These are phyloP conservation scores for Psilocybe azurescens DNA, from an alignment of 768 basidiomycete species.

Conservation along the genomic window DNA sequence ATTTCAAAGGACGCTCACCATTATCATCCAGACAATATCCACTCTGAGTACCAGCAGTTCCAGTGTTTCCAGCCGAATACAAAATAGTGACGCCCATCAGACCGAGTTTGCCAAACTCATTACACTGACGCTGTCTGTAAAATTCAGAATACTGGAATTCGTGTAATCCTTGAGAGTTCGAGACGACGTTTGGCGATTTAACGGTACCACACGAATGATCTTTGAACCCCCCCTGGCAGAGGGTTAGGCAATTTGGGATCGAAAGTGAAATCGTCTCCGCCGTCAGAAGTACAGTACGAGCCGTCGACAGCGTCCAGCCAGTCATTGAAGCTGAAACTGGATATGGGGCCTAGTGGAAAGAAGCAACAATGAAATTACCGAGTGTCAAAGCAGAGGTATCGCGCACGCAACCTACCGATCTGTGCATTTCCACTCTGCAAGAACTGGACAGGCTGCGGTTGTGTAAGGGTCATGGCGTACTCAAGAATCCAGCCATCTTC, in stretches of 20 bases:
- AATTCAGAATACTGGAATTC: conserved; percentile 31
- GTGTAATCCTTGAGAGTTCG: conserved; percentile 37
- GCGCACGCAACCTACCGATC: conserved; percentile 34
- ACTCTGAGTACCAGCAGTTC: conserved; percentile 44
- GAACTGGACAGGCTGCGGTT: conserved; percentile 41
- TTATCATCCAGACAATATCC: conserved; percentile 40
- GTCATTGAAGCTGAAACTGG: conserved; percentile 50
- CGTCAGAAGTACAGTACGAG: conserved; percentile 47
- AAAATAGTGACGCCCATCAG: conserved; percentile 62
- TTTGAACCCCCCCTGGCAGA: conserved; percentile 33
- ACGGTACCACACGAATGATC: conserved; percentile 38
- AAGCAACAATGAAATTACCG: not conserved
- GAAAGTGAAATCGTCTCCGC: conserved; percentile 43
- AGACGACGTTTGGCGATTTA: conserved; percentile 38
- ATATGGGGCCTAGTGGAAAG: conserved; percentile 34
- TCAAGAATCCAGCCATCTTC: conserved; percentile 62
- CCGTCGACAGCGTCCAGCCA: conserved; percentile 52
- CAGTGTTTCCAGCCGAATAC: conserved; percentile 63
- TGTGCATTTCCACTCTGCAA: conserved; percentile 47
- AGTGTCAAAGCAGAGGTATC: not conserved
- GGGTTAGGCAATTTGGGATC: conserved; percentile 23
- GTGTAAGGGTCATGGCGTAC: conserved; percentile 54
- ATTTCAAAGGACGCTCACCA: conserved; percentile 9
- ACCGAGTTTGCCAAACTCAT: conserved; percentile 44
- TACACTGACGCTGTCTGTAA: conserved; percentile 39